phyloP scores from a whole-genome alignment of 495 filamentous ascomycete genomes.

The Daldinia bambusicola region DNA sequence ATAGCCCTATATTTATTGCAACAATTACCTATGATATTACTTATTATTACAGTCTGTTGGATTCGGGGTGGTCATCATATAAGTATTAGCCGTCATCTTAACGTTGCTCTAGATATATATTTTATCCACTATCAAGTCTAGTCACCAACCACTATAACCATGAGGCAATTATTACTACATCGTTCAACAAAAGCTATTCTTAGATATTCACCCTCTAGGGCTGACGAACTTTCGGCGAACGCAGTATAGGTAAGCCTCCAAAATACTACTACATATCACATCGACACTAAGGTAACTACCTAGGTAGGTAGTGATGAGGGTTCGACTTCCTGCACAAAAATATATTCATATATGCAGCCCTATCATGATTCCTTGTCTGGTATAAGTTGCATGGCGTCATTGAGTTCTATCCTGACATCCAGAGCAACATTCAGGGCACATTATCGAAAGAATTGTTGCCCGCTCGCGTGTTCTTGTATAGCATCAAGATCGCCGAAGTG shows the following conservation, averaged over 20 bases:
- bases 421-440: slow-evolving; percentile 10
- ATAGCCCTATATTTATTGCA: background rate
- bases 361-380: slow-evolving; percentile 24
- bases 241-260: slow-evolving; percentile 9
- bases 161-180: background rate
- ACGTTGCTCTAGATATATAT: slow-evolving; percentile 1
- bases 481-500: slow-evolving; percentile 25
- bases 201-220: slow-evolving; percentile 17
- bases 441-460: slow-evolving; percentile 17
- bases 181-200: slow-evolving; percentile 23
- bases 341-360: slow-evolving; percentile 33
- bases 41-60: too few relatives aligned
- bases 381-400: slow-evolving; percentile 37
- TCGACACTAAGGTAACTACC: slow-evolving; percentile 6
- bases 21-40: background rate
- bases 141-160: background rate
- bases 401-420: slow-evolving; percentile 19
- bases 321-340: slow-evolving; percentile 3
- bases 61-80: background rate
- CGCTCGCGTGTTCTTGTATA: slow-evolving; percentile 5
- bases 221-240: slow-evolving; percentile 7
- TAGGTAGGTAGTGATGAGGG: too few relatives aligned
- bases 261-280: slow-evolving; percentile 13
- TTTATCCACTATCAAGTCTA: slow-evolving; percentile 8
- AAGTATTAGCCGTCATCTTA: slow-evolving; percentile 1